Base-by-base conservation (phyloP, 345 rosid species). In the Eucalyptus sp. region DNA sequence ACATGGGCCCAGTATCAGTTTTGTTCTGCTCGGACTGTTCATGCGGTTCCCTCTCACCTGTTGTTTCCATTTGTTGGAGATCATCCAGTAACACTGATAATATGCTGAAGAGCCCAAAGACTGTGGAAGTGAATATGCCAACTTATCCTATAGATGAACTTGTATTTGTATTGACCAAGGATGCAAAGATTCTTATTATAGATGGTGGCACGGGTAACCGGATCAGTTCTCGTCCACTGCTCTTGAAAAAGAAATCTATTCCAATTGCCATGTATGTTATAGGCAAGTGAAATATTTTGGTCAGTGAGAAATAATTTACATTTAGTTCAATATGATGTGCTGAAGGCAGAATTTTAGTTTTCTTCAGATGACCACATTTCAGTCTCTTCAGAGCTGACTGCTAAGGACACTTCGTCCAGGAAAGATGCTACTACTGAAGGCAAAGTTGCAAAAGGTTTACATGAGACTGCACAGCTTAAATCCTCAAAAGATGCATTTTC, bases 231-330 rank as follows among this genome's bases (percentile, higher is more conserved):
- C 93, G 86, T 86, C 90, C 92, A 86, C 86, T 89, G 89, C 89
- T 87, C 90, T 90, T 90, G 88, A 90, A 89, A 89, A 91, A 91
- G 92, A 94, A 93, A 71, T 90, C 92, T 50, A 91, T 84, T 90
- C 94, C 94, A 50, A 89, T 95, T 89, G 91, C 95, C 90, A 93
- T 96, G 95, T 92, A 94, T 91, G 91, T 95, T 83, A 89, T 94
- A 94, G 99, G 99, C 93, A 94, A 90, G 93, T 91, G 87, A 88
- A 89, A 86, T 89, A 24, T 64, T 86, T n/a, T 86, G 20, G 50
- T 89, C 41, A 46, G 33, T 44, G 14, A 48, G 14, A 50, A 50
- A 48, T 86, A 48, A 41, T 46, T 44, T 64, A 49, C 84, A 41
- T 41, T 41, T 37, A 76, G 29, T 76, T 41, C 83, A 76, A 20